These are phyloP conservation scores for Pichia nanzhaoensis DNA, from an alignment of 805 yeast species.

Conservation along the genomic window DNA sequence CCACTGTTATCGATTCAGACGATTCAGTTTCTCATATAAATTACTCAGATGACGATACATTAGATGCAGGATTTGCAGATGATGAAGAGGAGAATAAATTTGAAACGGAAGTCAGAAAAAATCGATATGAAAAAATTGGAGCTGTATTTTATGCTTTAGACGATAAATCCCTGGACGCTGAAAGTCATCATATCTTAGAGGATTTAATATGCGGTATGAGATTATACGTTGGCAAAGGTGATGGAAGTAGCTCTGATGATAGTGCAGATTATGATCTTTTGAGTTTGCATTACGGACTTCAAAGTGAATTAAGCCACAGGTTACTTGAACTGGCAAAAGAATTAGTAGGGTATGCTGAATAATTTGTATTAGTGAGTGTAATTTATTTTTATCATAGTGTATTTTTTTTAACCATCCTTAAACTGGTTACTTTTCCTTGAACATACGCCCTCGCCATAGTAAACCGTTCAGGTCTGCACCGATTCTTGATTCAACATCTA, in stretches of 20 bases:
- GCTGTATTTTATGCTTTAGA: neutral
- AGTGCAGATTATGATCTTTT: constrained; percentile 18
- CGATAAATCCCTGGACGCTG: neutral
- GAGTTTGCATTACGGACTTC: constrained; percentile 23
- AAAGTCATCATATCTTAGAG: constrained; percentile 5
- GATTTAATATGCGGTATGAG: constrained; percentile 12
- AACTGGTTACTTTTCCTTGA: neutral
- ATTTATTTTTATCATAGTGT: neutral
- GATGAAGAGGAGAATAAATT: neutral
- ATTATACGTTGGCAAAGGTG: constrained; percentile 12
- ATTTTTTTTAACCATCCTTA: neutral
- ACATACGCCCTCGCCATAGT: no score
- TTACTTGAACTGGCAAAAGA: constrained; percentile 25
- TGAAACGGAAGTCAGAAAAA: constrained; percentile 1
- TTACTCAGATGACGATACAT: neutral
- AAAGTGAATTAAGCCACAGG: constrained; percentile 26
- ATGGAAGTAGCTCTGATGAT: constrained; percentile 6
- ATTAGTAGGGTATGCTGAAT: constrained; percentile 24
- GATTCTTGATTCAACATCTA: no score
- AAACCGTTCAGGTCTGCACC: no score
- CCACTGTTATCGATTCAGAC: no score
- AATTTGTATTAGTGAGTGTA: neutral
- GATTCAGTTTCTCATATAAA: neutral
- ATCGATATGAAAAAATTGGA: neutral
- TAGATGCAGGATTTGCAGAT: neutral